Base-by-base conservation (phyloP, 345 rosid genomes). In the Brassica rapa region DNA sequence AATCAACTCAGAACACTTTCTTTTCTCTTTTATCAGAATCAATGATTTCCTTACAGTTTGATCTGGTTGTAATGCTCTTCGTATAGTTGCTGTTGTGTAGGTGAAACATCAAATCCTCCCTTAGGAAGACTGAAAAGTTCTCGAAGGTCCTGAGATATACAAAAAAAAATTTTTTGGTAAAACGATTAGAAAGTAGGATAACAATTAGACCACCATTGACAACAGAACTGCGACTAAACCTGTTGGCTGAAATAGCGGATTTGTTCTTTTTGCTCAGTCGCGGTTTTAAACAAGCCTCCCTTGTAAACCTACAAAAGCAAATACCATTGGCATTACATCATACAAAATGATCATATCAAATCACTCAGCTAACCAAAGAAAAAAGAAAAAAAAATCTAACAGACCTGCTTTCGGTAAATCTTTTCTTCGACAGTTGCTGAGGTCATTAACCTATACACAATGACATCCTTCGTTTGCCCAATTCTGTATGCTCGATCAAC, bases 401-500 rank as follows among this genome's bases (percentile, higher is more conserved):
- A 21, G 12, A 95, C 99, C 98, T 95, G 99, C 79, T 93, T 95
- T 77, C 96, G 86, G 67, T 95, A 95, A 51, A 95, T 95, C 86
- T 95, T 95, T 79, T 95, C 99, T 90, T 95, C 99, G 12, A 95
- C 96, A 27, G 99, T 95, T 82, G 97, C 99, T 75, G 96, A 89
- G 10, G 93, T 91, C 99, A 95, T 95, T 81, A 95, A 77, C 78
- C 99, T 86, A 77, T 95, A 95, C 39, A 95, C 99, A 8, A 93
- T 9, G 15, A 93, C 99, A 82, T 95, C 98, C 84, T 95, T 95
- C 66, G 73, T 87, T 78, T 95, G 99, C 68, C 99, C 99, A 64
- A 95, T 95, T 80, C 99, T 89, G 76, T 95, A 95, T 69, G 99
- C 99, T 60, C 99, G 90, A 86, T 95, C 99, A 84, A 95, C 97